Base-by-base conservation (phyloP, 2,329 filamentous ascomycete species). In the Pseudogymnoascus sp. region DNA sequence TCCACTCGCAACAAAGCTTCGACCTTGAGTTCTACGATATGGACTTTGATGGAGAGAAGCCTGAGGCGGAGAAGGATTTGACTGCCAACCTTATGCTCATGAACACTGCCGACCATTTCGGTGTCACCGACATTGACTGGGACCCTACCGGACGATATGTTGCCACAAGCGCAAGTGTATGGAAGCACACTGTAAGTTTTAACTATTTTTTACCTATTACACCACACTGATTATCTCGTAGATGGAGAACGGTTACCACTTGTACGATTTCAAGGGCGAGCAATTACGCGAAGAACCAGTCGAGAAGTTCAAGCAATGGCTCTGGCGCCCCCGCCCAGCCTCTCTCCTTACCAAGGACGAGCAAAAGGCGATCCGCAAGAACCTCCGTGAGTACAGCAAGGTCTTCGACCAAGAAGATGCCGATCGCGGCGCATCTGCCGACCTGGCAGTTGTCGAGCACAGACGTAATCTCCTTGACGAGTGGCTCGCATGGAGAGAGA, bases 201-300 rank as follows among this genome's bases (percentile, higher is more conserved):
- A 59, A 17, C 24, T n/a, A 26, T 60, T 21, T 10, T 47, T 9
- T 36, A 1, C 10, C 11, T 31, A 35, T 50, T 29, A 57, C 54
- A 59, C 61, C 47, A 64, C 63, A 63, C 68, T 71, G 69, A 72
- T 36, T 61, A 50, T 58, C 58, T 17, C 58, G 58, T 72, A 96
- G 90, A 96, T 97, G 91, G 94, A 99, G 81, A 99, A 97, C 74
- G 94, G 94, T 66, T 99, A 96, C 81, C 93, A 97, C 75, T 79
- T 99, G 64, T 97, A 97, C 83, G 92, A 96, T 74, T 99, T 99
- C 84, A 89, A 87, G 74, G 95, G 94, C 66, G 87, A 89, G 69
- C 84, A 88, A 61, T 85, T 99, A 61, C 87, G 92, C 63, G 95
- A 99, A 77, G 90, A 97, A 76, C 87, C 86, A 59, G 83, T 96